A percentile compares a stretch with the other conserved stretches of the same genome.
Evolutionary conservation across 2,329 filamentous ascomycete species (phyloP).

Genomic region (Fusarium sterilihyphosum): DNA sequence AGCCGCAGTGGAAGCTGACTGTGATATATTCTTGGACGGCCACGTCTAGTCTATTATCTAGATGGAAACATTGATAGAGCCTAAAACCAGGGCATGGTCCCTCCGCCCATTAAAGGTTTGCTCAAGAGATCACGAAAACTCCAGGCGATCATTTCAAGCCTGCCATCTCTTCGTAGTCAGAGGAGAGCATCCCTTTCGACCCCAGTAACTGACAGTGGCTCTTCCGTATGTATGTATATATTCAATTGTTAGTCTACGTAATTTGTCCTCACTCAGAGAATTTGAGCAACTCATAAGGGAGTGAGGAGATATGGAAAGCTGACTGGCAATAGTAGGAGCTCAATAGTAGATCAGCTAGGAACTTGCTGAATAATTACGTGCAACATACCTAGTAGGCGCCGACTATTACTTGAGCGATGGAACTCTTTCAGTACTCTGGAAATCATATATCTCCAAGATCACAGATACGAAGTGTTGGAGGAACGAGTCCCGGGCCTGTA

Average conservation of each 20-base stretch:
- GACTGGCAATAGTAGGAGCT: background rate
- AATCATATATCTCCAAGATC: background rate
- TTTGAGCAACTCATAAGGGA: no score
- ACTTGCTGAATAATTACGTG: background rate
- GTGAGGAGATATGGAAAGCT: background rate
- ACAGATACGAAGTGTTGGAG: background rate
- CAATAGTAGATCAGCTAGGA: background rate
- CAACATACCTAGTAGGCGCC: background rate
- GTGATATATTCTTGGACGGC: background rate
- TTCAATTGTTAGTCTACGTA: background rate
- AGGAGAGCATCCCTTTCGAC: background rate
- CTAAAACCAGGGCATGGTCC: background rate
- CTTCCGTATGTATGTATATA: background rate
- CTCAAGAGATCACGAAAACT: background rate
- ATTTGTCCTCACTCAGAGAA: background rate
- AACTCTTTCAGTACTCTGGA: background rate
- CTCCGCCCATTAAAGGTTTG: background rate
- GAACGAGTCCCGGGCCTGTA: background rate
- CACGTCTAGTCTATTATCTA: background rate
- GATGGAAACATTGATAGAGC: background rate
- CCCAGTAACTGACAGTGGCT: background rate
- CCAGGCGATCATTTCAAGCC: background rate
- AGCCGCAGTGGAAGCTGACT: background rate
- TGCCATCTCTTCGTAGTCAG: no score
- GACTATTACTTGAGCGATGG: background rate